Conservation (phyloP, 352 stramenopile species). For the Pythium coloratum region DNA sequence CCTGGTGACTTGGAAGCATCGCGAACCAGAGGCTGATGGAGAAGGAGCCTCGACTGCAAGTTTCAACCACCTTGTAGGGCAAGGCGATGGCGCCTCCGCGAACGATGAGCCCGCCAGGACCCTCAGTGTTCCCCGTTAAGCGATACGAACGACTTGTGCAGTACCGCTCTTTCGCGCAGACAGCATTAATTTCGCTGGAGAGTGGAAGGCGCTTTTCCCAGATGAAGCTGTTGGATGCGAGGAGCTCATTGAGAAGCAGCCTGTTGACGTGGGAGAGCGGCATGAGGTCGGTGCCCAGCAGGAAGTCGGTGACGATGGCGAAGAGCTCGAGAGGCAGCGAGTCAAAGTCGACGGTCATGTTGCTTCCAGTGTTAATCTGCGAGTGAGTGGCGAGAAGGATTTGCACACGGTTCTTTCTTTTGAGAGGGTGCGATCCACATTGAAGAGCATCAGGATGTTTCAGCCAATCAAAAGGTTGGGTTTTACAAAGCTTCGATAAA, state of each 20-base stretch:
- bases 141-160: not conserved
- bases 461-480: no score
- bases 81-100: no score
- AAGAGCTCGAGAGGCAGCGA: conserved; percentile 30
- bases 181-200: not conserved
- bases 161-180: conserved; percentile 5
- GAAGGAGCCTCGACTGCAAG: not conserved
- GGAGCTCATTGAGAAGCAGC: conserved; percentile 1
- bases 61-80: no score
- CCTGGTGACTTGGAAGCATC: not conserved
- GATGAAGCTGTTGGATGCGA: not conserved
- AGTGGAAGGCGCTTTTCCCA: not conserved
- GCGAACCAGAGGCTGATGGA: conserved; percentile 11
- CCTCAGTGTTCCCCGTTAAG: not conserved
- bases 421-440: no score
- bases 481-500: no score
- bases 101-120: no score
- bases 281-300: conserved; percentile 32
- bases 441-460: no score
- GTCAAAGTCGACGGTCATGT: conserved; percentile 7
- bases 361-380: no score
- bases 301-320: conserved; percentile 21
- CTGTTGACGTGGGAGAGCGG: conserved; percentile 30
- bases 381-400: no score
- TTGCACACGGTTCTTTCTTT: no score